Evolutionary conservation across 768 basidiomycete genomes (phyloP).

Genomic region (Agaricus subrufescens): DNA sequence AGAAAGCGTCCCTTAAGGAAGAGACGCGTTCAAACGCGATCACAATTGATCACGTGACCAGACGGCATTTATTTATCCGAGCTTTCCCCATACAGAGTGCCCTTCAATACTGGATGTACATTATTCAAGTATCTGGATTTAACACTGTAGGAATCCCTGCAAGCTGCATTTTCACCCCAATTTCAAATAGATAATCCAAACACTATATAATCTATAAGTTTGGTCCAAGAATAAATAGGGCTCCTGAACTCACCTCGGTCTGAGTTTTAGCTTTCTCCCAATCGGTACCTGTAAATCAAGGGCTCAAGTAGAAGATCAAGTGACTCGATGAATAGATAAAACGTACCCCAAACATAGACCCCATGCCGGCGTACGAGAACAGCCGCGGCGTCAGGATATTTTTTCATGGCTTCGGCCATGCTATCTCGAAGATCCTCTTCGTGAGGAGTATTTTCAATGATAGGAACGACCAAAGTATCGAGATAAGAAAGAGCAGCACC

Average conservation of each 20-base stretch:
- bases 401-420: conserved; percentile 81
- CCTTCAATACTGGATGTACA: not conserved
- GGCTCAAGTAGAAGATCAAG: conserved; percentile 2
- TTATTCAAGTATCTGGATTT: conserved; percentile 10
- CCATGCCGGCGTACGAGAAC: conserved; percentile 77
- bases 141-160: conserved; percentile 51
- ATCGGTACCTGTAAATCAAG: conserved; percentile 40
- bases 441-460: conserved; percentile 88
- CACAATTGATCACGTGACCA: not conserved
- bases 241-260: conserved; percentile 51
- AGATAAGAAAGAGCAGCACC: conserved; percentile 76
- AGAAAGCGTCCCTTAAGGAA: not conserved
- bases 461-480: conserved; percentile 80
- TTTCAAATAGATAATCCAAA: conserved; percentile 87
- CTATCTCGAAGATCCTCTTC: conserved; percentile 88
- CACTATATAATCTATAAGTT: conserved; percentile 42
- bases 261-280: conserved; percentile 92
- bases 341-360: conserved; percentile 79
- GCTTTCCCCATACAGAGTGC: not conserved
- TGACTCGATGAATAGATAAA: not conserved
- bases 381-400: conserved; percentile 74
- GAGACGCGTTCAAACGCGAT: not conserved
- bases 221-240: not conserved
- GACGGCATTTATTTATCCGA: not conserved
- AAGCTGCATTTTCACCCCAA: conserved; percentile 77